phyloP scores from a whole-genome alignment of 352 stramenopile species.

The Phytopythium ostracodes region DNA sequence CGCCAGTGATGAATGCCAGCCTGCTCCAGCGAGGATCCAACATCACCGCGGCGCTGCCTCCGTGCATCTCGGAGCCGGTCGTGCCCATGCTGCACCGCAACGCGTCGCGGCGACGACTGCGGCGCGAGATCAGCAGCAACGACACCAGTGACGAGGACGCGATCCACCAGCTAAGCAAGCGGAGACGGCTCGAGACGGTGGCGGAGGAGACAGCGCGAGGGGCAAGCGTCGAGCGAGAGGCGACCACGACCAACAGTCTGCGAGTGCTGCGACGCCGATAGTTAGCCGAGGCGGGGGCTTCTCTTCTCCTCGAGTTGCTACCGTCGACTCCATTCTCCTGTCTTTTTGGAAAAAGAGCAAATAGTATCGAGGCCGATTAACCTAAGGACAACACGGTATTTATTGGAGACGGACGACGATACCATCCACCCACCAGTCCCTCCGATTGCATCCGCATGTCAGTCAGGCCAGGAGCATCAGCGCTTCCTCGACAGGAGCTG shows the following conservation, averaged over 20 bases:
- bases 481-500: slow-evolving; percentile 28
- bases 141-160: slow-evolving; percentile 5
- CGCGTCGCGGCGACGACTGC: slow-evolving; percentile 52
- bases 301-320: too few relatives aligned
- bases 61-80: slow-evolving; percentile 60
- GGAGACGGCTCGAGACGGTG: slow-evolving; percentile 23
- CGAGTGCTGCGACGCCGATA: slow-evolving; percentile 4
- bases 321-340: not conserved
- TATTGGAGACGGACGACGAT: slow-evolving; percentile 1
- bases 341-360: slow-evolving; percentile 7
- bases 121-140: slow-evolving; percentile 5
- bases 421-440: not conserved
- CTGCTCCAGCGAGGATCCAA: slow-evolving; percentile 54
- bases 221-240: not conserved
- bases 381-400: slow-evolving; percentile 8
- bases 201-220: not conserved
- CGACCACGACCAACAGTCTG: not conserved
- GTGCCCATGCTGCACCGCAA: slow-evolving; percentile 72
- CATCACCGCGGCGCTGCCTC: slow-evolving; percentile 34
- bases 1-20: slow-evolving; percentile 76
- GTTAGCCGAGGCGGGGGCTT: too few relatives aligned
- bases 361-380: slow-evolving; percentile 3
- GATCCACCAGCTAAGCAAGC: slow-evolving; percentile 44
- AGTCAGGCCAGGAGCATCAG: too few relatives aligned
- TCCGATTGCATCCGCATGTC: not conserved